Base-by-base conservation (phyloP, 2,329 filamentous ascomycete genomes). In the Calycina marina region DNA sequence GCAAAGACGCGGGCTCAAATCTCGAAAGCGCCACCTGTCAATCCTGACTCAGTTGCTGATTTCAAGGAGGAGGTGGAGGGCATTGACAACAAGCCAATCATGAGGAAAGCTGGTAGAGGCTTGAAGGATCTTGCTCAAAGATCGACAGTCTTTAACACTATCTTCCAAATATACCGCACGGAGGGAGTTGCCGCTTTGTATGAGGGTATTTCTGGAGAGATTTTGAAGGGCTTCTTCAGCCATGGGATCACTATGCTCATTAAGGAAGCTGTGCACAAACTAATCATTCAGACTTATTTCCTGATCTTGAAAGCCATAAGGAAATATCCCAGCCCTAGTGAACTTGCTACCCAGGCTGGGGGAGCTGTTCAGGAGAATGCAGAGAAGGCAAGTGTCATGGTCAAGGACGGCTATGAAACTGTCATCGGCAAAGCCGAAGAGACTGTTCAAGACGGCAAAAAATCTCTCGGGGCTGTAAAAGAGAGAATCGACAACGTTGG, bases 191-290 rank as follows among this genome's bases (percentile, higher is more conserved):
- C 52, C 4, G 77, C 74, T 0, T 57, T 93, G 6, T 93, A 92
- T 50, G 71, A 78, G 30, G 85, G 84, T 4, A 60, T 93, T 0
- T 65, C 65, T 10, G 80, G 75, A 4, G 82, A 92, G 55, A 63
- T 93, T 3, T 55, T 86, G 6, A 86, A 85, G 47, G 79, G 80
- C 0, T 92, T 93, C 57, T 76, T 93, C 47, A 76, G 73, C 14
- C 84, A 93, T 47, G 85, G 85, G 1, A 67, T 85, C 31, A 88
- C 84, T 1, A 93, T 93, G 81, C 60, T 88, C 33, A 72, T 81
- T 37, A 93, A 93, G 56, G 81, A 88, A 35, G 59, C 69, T 4
- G 69, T 90, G 6, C 81, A 93, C 51, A 63, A 69, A 16, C 54
- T 76, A 11, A 70, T 93, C 35, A 69, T 92, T 37, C 70, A 71